These are phyloP conservation scores for Sordariomycetes sp. DNA, from an alignment of 2,329 filamentous ascomycete genomes.

Conservation along the genomic window DNA sequence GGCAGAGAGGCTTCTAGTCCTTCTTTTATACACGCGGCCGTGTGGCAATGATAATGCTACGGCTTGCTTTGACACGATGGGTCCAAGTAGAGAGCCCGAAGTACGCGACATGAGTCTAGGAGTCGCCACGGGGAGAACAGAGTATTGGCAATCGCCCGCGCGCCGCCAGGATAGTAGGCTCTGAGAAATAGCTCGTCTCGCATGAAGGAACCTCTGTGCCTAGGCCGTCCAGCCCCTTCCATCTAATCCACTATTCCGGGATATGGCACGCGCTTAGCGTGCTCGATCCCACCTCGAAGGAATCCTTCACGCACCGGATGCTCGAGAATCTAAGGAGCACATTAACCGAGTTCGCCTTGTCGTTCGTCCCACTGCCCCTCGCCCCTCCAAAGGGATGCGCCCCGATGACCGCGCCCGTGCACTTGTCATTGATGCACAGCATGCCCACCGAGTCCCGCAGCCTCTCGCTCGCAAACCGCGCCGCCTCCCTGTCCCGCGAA, in stretches of 20 bases:
- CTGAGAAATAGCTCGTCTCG: too few relatives aligned
- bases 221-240: not conserved
- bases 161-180: too few relatives aligned
- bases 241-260: not conserved
- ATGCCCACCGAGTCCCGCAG: slow-evolving; percentile 1
- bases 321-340: slow-evolving; percentile 2
- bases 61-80: too few relatives aligned
- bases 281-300: not conserved
- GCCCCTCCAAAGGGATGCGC: slow-evolving; percentile 2
- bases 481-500: not conserved
- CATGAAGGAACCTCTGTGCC: too few relatives aligned
- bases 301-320: slow-evolving; percentile 2
- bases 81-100: too few relatives aligned
- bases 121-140: too few relatives aligned
- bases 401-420: slow-evolving; percentile 2
- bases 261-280: slow-evolving; percentile 1
- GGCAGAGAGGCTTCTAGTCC: too few relatives aligned
- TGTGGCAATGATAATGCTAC: too few relatives aligned
- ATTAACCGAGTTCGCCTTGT: slow-evolving; percentile 1
- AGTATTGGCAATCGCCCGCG: too few relatives aligned
- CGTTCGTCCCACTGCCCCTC: slow-evolving; percentile 1
- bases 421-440: slow-evolving; percentile 3
- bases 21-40: too few relatives aligned
- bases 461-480: not conserved
- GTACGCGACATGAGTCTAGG: too few relatives aligned